phyloP scores from a whole-genome alignment of 2,329 filamentous ascomycete species.

The Ceratocystis diversiconidia region DNA sequence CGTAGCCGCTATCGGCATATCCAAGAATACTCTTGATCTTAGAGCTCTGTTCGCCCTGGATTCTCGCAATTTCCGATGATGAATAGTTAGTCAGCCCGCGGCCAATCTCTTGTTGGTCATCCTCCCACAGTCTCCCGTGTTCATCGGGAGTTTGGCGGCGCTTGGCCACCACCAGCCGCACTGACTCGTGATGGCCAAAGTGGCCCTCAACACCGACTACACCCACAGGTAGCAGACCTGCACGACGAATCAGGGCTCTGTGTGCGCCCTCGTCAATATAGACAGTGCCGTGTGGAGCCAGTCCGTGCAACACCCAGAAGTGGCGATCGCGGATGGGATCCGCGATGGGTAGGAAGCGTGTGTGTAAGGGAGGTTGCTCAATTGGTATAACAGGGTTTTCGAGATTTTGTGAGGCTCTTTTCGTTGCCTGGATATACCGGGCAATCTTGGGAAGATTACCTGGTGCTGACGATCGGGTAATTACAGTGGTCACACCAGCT shows the following conservation, averaged over 20 bases:
- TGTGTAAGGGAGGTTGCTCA: conserved; percentile 58
- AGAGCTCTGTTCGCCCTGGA: conserved; percentile 69
- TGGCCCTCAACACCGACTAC: conserved; percentile 76
- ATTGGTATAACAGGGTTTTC: conserved; percentile 19
- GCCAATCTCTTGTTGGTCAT: conserved; percentile 57
- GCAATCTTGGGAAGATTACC: conserved; percentile 85
- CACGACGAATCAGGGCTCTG: conserved; percentile 65
- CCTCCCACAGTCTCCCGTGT: conserved; percentile 36
- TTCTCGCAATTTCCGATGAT: conserved; percentile 65
- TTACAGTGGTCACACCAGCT: conserved; percentile 88
- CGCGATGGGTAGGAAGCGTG: conserved; percentile 73
- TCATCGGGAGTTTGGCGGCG: conserved; percentile 31
- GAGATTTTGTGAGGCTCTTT: conserved; percentile 21
- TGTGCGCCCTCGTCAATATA: conserved; percentile 90
- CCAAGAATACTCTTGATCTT: conserved; percentile 71
- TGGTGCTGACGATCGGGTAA: conserved; percentile 84
- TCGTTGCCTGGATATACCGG: conserved; percentile 53
- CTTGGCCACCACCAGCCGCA: conserved; percentile 69
- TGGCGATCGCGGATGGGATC: conserved; percentile 83
- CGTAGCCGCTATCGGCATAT: conserved; percentile 90
- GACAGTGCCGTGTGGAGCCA: conserved; percentile 76
- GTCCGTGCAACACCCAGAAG: conserved; percentile 92
- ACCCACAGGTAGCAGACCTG: conserved; percentile 78
- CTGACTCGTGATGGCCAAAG: conserved; percentile 86
- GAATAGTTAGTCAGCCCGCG: conserved; percentile 86